These are phyloP conservation scores for Euptelea pleiosperma DNA, from an alignment of 164 flowering plant species.

Conservation along the genomic window DNA sequence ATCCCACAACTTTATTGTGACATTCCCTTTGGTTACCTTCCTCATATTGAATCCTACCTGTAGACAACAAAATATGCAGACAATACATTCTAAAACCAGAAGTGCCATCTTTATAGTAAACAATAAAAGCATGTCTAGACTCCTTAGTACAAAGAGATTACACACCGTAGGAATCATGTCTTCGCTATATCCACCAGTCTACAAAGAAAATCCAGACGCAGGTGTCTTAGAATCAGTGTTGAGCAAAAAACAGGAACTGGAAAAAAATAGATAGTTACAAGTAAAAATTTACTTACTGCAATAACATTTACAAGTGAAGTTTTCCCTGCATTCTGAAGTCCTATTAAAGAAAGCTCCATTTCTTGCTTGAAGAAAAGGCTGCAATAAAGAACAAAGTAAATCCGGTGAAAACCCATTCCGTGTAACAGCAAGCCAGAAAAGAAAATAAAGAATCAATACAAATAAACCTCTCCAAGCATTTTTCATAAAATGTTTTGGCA, in stretches of 20 bases:
- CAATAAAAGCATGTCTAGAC: neutral
- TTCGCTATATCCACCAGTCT: constrained; percentile 98
- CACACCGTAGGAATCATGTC: constrained; percentile 98
- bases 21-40: constrained; percentile 93
- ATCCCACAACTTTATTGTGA: constrained; percentile 96
- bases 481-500: neutral
- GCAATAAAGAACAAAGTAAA: constrained; percentile 22
- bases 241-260: neutral
- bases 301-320: constrained; percentile 94
- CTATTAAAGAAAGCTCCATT: constrained; percentile 94
- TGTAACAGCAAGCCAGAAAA: neutral
- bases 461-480: neutral
- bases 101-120: neutral
- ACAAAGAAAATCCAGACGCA: constrained; percentile 15
- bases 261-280: neutral
- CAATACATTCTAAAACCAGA: neutral
- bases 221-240: neutral
- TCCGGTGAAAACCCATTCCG: neutral
- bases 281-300: constrained; percentile 55
- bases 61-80: neutral
- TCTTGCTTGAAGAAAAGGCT: constrained; percentile 98
- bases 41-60: constrained; percentile 98
- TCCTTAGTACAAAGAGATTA: constrained; percentile 2
- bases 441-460: neutral
- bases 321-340: constrained; percentile 96